Base-by-base conservation (phyloP, 352 stramenopile species). In the Blastocystis sp. region DNA sequence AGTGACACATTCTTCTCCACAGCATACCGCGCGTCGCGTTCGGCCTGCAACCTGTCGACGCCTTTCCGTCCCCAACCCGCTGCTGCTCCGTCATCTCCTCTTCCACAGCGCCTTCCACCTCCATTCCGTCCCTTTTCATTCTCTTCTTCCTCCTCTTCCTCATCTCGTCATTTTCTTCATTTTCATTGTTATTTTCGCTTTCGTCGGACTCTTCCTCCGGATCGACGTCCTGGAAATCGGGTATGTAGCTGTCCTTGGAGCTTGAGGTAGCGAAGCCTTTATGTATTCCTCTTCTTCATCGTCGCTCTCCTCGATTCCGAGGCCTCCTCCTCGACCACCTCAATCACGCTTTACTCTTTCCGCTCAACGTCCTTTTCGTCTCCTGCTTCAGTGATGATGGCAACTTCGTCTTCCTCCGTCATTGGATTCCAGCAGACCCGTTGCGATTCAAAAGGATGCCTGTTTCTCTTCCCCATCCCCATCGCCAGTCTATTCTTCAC, bases 31-130 rank as follows among this genome's bases (percentile, higher is more conserved):
- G 52, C 74, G 14, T 84, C 74, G 14, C 56, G 53, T 67, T 84
- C 74, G 1, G 74, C 56, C 52, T 84, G 45, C 43, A 45, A 14
- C 74, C n/a, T n/a, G n/a, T n/a, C n/a, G n/a, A n/a, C 17, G 53
- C 1, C 40, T 14, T 9, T 69, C 23, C 21, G 7, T 38, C 14
- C 17, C 19, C n/a, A 28, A 84, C 74, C 1, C 38, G 74, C 53
- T 84, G 74, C 52, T 84, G 74, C 17, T 84, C 74, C 56, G 74
- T 84, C 74, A 84, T 84, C 7, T 84, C 56, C 23, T 70, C 74
- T 41, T 84, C 74, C 0, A 41, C 53, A 17, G 21, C 45, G 23
- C 56, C 56, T 10, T 84, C 74, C 43, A 69, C 74, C 19, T 69
- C 74, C 53, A 84, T 69, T 4, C 74, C 74, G 45, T 84, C 74